Evolutionary conservation across 768 basidiomycete species (phyloP).

Genomic region (Auricularia heimuer): DNA sequence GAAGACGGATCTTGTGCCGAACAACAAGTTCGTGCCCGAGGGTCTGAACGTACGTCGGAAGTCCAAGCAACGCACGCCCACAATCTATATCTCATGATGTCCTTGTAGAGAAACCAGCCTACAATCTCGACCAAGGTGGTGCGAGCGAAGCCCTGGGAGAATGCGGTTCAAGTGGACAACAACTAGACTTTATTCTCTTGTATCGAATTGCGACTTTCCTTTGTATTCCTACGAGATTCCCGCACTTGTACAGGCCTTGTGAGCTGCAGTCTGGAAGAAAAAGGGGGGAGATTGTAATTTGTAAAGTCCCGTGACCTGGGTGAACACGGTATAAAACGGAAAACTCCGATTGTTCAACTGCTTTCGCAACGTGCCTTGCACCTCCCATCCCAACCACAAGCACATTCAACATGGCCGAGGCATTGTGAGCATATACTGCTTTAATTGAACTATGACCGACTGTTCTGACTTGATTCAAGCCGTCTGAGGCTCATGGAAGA

Average conservation of each 20-base stretch:
- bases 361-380: neutral
- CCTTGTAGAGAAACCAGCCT: neutral
- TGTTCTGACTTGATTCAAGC: neutral
- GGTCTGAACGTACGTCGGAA: conserved; percentile 44
- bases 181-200: too few relatives aligned
- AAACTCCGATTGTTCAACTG: neutral
- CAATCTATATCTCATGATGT: neutral
- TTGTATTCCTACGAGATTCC: too few relatives aligned
- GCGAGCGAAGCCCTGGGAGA: conserved; percentile 66
- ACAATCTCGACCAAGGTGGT: neutral
- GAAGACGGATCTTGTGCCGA: conserved; percentile 62
- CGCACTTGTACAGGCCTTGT: too few relatives aligned
- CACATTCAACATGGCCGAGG: neutral
- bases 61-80: neutral
- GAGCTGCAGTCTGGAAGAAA: too few relatives aligned
- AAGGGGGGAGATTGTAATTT: too few relatives aligned
- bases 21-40: conserved; percentile 66
- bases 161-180: neutral
- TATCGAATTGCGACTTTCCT: too few relatives aligned
- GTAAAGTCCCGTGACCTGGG: neutral
- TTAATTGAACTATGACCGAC: neutral
- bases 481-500: neutral
- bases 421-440: neutral
- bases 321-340: neutral
- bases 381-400: neutral